Percentiles rank a stretch among this genome's conserved stretches.
phyloP scores from a whole-genome alignment of 1,139 yeast species.

The Saccharomyces hybrid region DNA sequence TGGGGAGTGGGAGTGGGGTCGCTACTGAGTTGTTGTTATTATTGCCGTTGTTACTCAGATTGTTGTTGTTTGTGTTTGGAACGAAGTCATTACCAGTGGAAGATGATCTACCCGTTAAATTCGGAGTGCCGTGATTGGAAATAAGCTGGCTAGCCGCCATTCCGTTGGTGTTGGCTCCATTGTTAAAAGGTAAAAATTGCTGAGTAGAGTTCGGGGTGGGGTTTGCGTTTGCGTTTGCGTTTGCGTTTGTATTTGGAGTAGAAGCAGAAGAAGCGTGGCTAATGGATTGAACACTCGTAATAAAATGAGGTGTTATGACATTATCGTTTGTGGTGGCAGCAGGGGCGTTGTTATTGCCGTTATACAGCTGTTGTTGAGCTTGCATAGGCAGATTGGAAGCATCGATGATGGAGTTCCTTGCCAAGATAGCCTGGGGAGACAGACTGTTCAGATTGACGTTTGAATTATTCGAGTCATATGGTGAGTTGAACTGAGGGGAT shows the following conservation, averaged over 20 bases:
- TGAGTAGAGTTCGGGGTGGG: neutral
- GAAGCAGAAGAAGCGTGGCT: conserved; percentile 8
- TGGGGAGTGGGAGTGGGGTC: too few relatives aligned
- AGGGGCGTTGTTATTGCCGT: neutral
- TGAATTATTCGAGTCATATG: conserved; percentile 3
- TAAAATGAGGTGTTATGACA: conserved; percentile 4
- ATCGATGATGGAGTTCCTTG: conserved; percentile 23
- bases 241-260: conserved; percentile 2
- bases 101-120: neutral
- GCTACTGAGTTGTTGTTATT: neutral
- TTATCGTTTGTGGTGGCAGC: conserved; percentile 3
- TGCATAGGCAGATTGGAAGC: neutral
- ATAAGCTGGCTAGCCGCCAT: conserved; percentile 11
- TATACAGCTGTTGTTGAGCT: conserved; percentile 1
- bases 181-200: neutral
- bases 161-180: neutral
- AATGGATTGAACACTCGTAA: conserved; percentile 2
- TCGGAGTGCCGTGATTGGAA: conserved; percentile 6
- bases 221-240: neutral
- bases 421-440: conserved; percentile 30
- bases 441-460: conserved; percentile 11
- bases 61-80: neutral
- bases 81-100: neutral
- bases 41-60: neutral
- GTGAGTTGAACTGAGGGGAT: neutral